A percentile compares a stretch with the other conserved stretches of the same genome.
Evolutionary conservation across 139 green algal genomes (phyloP).

Genomic region (Tetratostichococcus sp.): DNA sequence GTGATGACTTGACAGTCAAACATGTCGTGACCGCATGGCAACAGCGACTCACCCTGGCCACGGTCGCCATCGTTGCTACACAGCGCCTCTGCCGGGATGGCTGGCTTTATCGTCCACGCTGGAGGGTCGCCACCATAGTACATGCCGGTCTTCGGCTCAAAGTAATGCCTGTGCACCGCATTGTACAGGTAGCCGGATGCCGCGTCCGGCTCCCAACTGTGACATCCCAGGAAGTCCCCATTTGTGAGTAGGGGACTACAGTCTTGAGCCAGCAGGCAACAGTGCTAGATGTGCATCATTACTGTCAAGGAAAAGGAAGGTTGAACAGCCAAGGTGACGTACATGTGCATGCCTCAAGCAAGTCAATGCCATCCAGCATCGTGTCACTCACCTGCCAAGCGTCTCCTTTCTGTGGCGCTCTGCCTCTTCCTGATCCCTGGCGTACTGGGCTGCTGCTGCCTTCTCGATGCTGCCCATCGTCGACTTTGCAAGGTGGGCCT

Average conservation of each 20-base stretch:
- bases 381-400: conserved; percentile 21
- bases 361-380: too few species aligned
- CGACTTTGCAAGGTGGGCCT: conserved; percentile 7
- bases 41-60: conserved; percentile 1
- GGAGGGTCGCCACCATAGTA: conserved; percentile 77
- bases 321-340: too few species aligned
- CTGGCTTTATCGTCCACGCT: conserved; percentile 52
- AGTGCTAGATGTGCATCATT: too few species aligned
- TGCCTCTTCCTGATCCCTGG: conserved; percentile 18
- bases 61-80: conserved; percentile 27
- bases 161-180: conserved; percentile 56
- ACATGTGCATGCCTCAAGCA: too few species aligned
- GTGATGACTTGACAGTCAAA: too few species aligned
- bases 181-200: conserved; percentile 68
- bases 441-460: conserved; percentile 25
- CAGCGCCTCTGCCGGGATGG: conserved; percentile 43
- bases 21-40: too few species aligned
- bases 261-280: conserved; percentile 2
- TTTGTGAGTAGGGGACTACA: too few species aligned
- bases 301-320: too few species aligned
- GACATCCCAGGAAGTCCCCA: too few species aligned
- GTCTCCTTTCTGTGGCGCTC: background rate
- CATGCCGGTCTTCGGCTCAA: conserved; percentile 54
- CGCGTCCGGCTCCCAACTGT: conserved; percentile 20
- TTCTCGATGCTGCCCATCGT: conserved; percentile 37